These are phyloP conservation scores for Neofusicoccum ribis DNA, from an alignment of 2,329 filamentous ascomycete species.

Conservation along the genomic window DNA sequence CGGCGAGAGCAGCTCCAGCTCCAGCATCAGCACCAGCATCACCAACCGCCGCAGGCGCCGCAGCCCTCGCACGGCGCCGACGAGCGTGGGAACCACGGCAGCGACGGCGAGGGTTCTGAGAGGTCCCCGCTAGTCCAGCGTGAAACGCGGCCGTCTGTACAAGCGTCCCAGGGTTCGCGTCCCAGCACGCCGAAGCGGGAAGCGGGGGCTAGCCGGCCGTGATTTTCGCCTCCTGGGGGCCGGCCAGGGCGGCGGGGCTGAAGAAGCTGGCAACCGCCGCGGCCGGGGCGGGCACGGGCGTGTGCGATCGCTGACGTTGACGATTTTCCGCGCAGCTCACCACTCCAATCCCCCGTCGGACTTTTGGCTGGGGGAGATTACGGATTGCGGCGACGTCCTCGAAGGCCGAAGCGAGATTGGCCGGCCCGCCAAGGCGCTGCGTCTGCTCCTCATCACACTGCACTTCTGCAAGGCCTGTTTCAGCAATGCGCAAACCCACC, in stretches of 20 bases:
- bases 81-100: background rate
- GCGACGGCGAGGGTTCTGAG: slow-evolving; percentile 6
- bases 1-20: slow-evolving; percentile 6
- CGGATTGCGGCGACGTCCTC: slow-evolving; percentile 9
- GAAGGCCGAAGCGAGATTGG: slow-evolving; percentile 19
- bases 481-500: slow-evolving; percentile 11
- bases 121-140: slow-evolving; percentile 16
- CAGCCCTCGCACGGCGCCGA: background rate
- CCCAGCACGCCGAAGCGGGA: slow-evolving; percentile 19
- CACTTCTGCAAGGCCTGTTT: slow-evolving; percentile 16
- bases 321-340: slow-evolving; percentile 10
- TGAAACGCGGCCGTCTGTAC: slow-evolving; percentile 11
- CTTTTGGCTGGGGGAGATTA: slow-evolving; percentile 18
- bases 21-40: background rate
- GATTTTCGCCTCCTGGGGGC: background rate
- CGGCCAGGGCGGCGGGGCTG: background rate
- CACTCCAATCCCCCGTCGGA: slow-evolving; percentile 3
- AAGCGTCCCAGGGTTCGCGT: slow-evolving; percentile 10
- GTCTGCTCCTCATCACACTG: slow-evolving; percentile 16
- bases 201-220: slow-evolving; percentile 5
- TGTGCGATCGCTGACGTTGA: background rate
- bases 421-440: slow-evolving; percentile 14
- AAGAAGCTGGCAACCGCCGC: background rate
- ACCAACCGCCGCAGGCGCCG: slow-evolving; percentile 1
- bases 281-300: too few species aligned